Evolutionary conservation across 2,329 filamentous ascomycete genomes (phyloP).

Genomic region (Aspergillus pseudoterreus): DNA sequence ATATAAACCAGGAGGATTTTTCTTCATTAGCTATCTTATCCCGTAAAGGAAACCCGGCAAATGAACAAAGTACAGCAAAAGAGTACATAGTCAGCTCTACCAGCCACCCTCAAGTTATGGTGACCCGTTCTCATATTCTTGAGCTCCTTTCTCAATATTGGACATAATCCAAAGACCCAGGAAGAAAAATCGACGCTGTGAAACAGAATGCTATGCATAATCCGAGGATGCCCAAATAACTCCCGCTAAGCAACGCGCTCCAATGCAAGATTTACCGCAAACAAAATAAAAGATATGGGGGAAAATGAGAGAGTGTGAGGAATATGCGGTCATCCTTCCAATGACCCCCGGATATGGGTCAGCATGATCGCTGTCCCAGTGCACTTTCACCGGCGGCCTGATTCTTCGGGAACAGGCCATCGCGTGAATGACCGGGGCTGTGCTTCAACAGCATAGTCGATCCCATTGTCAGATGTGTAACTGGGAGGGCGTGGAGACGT

Average conservation of each 20-base stretch:
- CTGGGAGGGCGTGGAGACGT: constrained; percentile 63
- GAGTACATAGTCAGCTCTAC: too few species aligned
- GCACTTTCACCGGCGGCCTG: background rate
- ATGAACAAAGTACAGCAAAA: too few species aligned
- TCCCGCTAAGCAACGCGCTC: background rate
- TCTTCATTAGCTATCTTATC: too few species aligned
- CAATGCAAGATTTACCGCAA: background rate
- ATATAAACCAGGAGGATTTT: too few species aligned
- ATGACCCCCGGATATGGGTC: background rate
- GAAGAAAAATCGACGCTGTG: background rate
- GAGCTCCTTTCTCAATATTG: background rate
- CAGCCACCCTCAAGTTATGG: too few species aligned
- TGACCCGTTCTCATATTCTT: background rate
- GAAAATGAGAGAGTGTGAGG: background rate
- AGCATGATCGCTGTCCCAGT: background rate
- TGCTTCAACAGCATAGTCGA: constrained; percentile 68
- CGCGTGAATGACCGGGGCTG: constrained; percentile 57
- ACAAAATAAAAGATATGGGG: background rate
- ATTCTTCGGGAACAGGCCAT: constrained; percentile 9
- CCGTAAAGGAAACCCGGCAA: too few species aligned
- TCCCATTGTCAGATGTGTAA: constrained; percentile 71
- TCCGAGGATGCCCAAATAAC: background rate
- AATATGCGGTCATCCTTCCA: too few species aligned
- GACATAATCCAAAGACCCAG: background rate
- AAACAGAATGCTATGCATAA: background rate